Conservation (phyloP, 2,329 filamentous ascomycete genomes). For the Colletotrichum karsti region DNA sequence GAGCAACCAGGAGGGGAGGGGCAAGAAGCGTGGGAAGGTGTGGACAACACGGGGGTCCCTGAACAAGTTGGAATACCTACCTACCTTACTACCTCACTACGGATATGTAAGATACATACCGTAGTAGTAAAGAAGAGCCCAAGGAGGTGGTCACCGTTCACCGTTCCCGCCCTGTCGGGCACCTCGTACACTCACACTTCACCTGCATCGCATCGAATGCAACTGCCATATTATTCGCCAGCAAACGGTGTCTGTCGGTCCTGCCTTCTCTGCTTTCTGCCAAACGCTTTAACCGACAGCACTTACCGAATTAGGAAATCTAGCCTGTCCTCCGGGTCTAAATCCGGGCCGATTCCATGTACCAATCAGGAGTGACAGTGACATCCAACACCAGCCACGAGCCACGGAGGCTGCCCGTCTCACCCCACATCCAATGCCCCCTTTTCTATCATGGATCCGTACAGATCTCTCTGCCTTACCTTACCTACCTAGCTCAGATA, state of each 20-base stretch:
- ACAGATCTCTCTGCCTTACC: not conserved
- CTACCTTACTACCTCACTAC: not conserved
- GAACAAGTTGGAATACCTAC: not conserved
- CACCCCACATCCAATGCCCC: slow-evolving; percentile 16
- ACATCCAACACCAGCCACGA: not conserved
- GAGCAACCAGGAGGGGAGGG: slow-evolving; percentile 23
- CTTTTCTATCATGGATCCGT: not conserved
- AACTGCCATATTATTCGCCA: not conserved
- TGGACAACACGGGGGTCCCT: slow-evolving; percentile 11
- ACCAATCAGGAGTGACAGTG: not conserved
- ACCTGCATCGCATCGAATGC: too few species aligned
- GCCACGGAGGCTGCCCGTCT: slow-evolving; percentile 12
- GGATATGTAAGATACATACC: too few species aligned
- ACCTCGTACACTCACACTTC: too few species aligned
- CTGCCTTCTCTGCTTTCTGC: not conserved
- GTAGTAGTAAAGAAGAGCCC: too few species aligned
- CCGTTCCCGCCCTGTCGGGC: too few species aligned
- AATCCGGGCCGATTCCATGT: slow-evolving; percentile 3
- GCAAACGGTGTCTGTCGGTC: not conserved
- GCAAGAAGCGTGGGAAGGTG: not conserved
- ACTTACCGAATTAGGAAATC: not conserved
- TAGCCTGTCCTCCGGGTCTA: not conserved
- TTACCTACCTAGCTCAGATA: not conserved
- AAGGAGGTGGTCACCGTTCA: too few species aligned
- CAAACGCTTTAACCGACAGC: not conserved